Evolutionary conservation across 768 basidiomycete genomes (phyloP), one percentile per base, ranked within the genome.

Genomic region (Galerina marginata): DNA sequence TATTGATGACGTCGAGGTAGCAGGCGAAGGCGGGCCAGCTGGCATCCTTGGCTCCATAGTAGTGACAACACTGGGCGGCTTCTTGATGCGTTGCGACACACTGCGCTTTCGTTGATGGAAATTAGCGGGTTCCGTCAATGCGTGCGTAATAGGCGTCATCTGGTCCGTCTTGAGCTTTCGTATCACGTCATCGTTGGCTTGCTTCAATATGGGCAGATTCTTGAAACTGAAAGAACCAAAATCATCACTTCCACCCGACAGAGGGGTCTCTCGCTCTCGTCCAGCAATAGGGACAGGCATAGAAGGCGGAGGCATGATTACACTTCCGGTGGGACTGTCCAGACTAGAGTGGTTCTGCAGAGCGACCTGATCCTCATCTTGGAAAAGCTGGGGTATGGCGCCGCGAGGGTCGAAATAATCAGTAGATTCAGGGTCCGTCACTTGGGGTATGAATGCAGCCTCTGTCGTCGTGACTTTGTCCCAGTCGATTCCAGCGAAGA

Each of bases 191-290:
- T 99, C 97, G 72, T 99, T 99, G 15, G 94, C 95, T 75, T 98
- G 95, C 77, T 99, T 99, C 74, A 99, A 79, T 6, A 97, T 86
- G 0, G 94, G 94, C 43, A 98, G 74, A 71, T 99, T 99, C 82
- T 98, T 98, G 85, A 95, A 99, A 75, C 91, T 95, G 80, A 99
- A 99, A 0, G 94, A 89, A 20, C 97, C 97, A 76, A 99, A 99
- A 69, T 98, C 96, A 68, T 96, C 94, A 64, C 85, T 86, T 15
- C 84, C 84, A 37, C 87, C 83, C 29, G 89, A 84, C 6, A 77
- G 71, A 15, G 75, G 77, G 10, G 83, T 80, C 75, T 80, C 71
- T 54, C 67, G 65, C 75, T 80, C 71, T 52, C 67, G 65, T 60
- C 71, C 68, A 16, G 65, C 65, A 62, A 80, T 75, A 12, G 83